Evolutionary conservation across 1,284 basidiomycete species (phyloP), one percentile per base, ranked within the genome.

Genomic region (Stereum hirsutum): DNA sequence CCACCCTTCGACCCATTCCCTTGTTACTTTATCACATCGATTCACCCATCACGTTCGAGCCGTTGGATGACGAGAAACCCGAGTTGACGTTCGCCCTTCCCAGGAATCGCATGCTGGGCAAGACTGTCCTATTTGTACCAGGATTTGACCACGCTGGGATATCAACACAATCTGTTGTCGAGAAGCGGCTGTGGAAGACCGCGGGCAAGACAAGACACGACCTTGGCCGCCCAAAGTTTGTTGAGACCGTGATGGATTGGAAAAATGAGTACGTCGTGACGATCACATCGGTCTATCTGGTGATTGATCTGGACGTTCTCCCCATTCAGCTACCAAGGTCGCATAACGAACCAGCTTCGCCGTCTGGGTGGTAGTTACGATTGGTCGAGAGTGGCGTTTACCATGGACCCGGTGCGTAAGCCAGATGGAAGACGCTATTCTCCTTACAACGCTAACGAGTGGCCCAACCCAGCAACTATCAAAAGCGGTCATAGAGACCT

Each of bases 71-170:
- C n/a, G n/a, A n/a, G n/a, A n/a, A n/a, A n/a, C n/a, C n/a, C n/a
- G n/a, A n/a, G n/a, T n/a, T n/a, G n/a, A n/a, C n/a, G n/a, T n/a
- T n/a, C n/a, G n/a, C 23, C 37, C 42, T 21, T 34, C 6, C 10
- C 20, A 91, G 88, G 89, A 91, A 94, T 62, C 87, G 92, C 27
- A 99, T 99, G 96, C 69, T 89, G 42, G 95, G 95, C 3, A 92
- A 87, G 66, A 90, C 91, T 4, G 86, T 87, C 0, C 70, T 98
- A 1, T 99, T 89, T 57, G 79, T 87, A 3, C 96, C 96, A 0
- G 96, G 96, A 6, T 99, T 94, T 57, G 96, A 99, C 63, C 96
- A 99, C 59, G 96, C 96, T 4, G 94, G 95, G 55, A 99, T 99
- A 51, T 95, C 95, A 0, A 99, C 96, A 0, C 96, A 99, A 63